Conservation (phyloP, 148 eudicot species). For the Rheum nobile region DNA sequence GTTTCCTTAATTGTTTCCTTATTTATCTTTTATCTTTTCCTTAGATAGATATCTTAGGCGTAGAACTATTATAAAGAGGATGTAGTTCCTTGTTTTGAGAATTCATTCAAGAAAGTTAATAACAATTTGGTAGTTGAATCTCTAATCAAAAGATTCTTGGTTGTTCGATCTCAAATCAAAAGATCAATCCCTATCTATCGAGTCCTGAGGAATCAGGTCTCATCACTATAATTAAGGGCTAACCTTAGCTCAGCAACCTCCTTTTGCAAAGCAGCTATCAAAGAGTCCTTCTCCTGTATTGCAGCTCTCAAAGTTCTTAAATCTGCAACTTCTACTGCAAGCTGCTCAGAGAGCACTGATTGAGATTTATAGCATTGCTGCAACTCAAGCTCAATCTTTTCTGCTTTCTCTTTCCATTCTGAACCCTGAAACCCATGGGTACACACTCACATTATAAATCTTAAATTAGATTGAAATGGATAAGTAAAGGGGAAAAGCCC, state of each 20-base stretch:
- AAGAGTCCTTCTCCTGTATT: conserved; percentile 57
- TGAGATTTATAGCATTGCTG: conserved; percentile 99
- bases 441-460: neutral
- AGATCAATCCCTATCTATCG: too few species aligned
- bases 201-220: too few species aligned
- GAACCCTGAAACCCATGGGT: conserved; percentile 46
- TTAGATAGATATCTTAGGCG: too few species aligned
- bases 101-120: too few species aligned
- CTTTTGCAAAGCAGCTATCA: conserved; percentile 24
- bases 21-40: too few species aligned
- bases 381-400: conserved; percentile 78
- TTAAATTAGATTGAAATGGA: neutral
- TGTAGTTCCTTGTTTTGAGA: too few species aligned
- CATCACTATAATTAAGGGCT: conserved; percentile 1
- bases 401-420: conserved; percentile 97
- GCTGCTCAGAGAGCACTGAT: conserved; percentile 81
- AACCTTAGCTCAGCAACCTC: conserved; percentile 69
- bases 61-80: too few species aligned
- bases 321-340: conserved; percentile 91
- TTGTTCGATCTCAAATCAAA: too few species aligned
- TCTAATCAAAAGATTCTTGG: too few species aligned
- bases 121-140: too few species aligned
- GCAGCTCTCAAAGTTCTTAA: conserved; percentile 62
- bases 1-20: too few species aligned
- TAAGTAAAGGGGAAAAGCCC: neutral